Evolutionary conservation across 2,329 filamentous ascomycete genomes (phyloP), one percentile per base, ranked within the genome.

Genomic region (Fragosphaeria purpurea): DNA sequence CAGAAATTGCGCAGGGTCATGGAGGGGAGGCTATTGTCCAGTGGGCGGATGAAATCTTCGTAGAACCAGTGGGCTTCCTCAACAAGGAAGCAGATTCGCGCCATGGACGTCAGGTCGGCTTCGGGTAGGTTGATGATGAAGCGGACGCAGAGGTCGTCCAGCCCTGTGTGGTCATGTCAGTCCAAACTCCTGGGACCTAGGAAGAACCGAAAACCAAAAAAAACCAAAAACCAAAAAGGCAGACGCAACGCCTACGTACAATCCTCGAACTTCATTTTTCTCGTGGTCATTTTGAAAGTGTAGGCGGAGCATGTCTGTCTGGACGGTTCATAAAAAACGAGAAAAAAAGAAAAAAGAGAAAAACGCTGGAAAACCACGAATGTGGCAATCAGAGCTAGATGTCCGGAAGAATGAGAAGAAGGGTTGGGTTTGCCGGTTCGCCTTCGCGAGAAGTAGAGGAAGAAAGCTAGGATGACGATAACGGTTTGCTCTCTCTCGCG

Each of bases 31-130:
- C 77, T 77, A 48, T 89, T 84, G 67, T 96, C 86, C 56, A 93
- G 75, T 40, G 91, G 90, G 45, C 93, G 87, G 65, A 98, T 88
- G 65, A 98, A 98, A 69, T 98, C 93, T 74, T 98, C 93, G 79
- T 98, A 98, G 70, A 95, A 98, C 93, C 93, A 98, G 82, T 98
- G 94, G 61, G 93, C 93, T 70, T 98, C 94, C 69, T 98, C 93
- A 60, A 98, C 86, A 70, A 97, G 90, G 67, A 98, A 98, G 70
- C 91, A 97, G 69, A 98, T 93, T 63, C 93, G 85, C 64, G 89
- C 88, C 52, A 95, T 86, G 3, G 87, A 89, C 58, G 83, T 82
- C 44, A 97, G 79, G 68, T 98, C 93, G 68, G 93, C 88, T 57
- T 86, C 78, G 44, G 94, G 93, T 55, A 97, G 80, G 70, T 98